Percentiles rank a stretch among this genome's conserved stretches.
These are phyloP conservation scores for Fagopyrum homotropicum DNA, from an alignment of 148 eudicot genomes.

Conservation along the genomic window DNA sequence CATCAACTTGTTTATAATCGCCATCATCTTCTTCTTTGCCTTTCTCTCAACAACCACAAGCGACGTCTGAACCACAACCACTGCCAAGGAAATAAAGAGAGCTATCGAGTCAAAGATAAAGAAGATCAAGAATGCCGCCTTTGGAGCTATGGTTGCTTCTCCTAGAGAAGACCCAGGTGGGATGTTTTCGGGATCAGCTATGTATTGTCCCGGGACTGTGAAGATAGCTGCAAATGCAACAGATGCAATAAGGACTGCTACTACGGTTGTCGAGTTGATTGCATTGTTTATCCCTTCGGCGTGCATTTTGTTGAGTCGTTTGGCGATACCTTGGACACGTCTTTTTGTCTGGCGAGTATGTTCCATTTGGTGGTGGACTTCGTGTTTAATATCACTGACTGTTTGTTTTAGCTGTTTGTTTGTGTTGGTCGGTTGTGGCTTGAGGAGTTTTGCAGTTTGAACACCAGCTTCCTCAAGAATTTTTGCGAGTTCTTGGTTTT, in stretches of 20 bases:
- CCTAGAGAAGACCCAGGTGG: slow-evolving; percentile 32
- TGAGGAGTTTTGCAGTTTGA: slow-evolving; percentile 27
- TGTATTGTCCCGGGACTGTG: slow-evolving; percentile 44
- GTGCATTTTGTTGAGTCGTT: slow-evolving; percentile 46
- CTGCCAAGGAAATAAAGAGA: slow-evolving; percentile 53
- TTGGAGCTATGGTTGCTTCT: slow-evolving; percentile 39
- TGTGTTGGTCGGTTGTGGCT: slow-evolving; percentile 18
- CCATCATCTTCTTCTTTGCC: slow-evolving; percentile 55
- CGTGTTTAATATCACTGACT: slow-evolving; percentile 56
- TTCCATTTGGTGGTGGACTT: slow-evolving; percentile 46
- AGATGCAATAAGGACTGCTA: slow-evolving; percentile 46
- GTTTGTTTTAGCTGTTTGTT: slow-evolving; percentile 44
- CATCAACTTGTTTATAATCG: slow-evolving; percentile 51
- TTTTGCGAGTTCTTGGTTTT: slow-evolving; percentile 21
- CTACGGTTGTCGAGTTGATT: slow-evolving; percentile 46
- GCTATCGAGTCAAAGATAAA: slow-evolving; percentile 46
- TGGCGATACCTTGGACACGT: slow-evolving; percentile 35
- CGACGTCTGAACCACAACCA: slow-evolving; percentile 57
- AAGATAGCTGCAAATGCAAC: slow-evolving; percentile 54
- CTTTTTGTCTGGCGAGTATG: slow-evolving; percentile 42
- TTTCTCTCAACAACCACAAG: slow-evolving; percentile 42
- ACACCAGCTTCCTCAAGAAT: slow-evolving; percentile 31
- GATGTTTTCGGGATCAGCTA: slow-evolving; percentile 18
- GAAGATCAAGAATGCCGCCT: slow-evolving; percentile 30
- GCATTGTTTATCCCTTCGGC: slow-evolving; percentile 52